These are phyloP conservation scores for Ceratobasidium sp. DNA, from an alignment of 1,284 basidiomycete genomes.

Conservation along the genomic window DNA sequence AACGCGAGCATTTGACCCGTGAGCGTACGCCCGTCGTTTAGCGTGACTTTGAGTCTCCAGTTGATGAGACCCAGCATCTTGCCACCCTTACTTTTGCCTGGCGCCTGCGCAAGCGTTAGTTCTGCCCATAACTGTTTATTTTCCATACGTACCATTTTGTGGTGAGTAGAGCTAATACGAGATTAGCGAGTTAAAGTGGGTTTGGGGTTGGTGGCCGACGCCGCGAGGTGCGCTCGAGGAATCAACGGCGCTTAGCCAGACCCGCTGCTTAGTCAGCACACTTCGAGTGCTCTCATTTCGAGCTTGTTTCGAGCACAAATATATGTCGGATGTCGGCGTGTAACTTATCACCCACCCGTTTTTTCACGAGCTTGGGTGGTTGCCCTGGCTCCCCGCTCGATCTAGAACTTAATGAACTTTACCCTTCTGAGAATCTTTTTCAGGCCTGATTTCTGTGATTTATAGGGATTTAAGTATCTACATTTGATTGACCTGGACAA, in stretches of 20 bases:
- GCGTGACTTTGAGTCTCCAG: conserved; percentile 96
- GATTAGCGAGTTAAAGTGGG: conserved; percentile 40
- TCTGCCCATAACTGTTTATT: not conserved
- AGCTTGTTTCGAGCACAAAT: no score
- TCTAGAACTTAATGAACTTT: no score
- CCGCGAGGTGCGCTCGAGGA: conserved; percentile 37
- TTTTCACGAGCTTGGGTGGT: no score
- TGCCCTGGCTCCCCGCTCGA: no score
- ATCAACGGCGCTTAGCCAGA: conserved; percentile 24
- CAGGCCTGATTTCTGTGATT: no score
- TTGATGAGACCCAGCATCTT: conserved; percentile 99
- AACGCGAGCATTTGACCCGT: conserved; percentile 99
- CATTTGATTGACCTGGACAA: no score
- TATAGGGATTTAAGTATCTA: no score
- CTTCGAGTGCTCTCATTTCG: no score
- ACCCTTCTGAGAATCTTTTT: no score
- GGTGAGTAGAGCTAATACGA: conserved; percentile 27
- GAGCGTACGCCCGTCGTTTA: conserved; percentile 96
- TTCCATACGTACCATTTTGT: not conserved
- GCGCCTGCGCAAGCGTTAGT: conserved; percentile 68
- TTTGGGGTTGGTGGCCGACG: conserved; percentile 36
- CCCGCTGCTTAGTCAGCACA: no score
- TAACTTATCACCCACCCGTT: no score
- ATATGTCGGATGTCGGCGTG: no score
- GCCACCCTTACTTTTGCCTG: conserved; percentile 95